phyloP scores from a whole-genome alignment of 2,329 filamentous ascomycete genomes.

The Aschersonia sp. region DNA sequence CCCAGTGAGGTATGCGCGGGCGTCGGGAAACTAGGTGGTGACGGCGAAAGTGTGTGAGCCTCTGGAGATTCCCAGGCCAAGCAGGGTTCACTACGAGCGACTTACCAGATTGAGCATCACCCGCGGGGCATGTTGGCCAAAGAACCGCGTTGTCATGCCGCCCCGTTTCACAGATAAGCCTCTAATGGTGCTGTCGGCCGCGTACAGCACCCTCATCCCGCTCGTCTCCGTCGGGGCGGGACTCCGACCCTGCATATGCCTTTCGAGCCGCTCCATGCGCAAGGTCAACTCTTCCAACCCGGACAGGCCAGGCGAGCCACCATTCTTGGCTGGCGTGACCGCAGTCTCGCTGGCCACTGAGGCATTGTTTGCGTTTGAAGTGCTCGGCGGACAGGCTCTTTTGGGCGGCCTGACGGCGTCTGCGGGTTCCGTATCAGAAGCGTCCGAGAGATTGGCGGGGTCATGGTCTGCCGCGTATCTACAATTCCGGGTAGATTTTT shows the following conservation, averaged over 20 bases:
- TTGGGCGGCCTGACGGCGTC: constrained; percentile 21
- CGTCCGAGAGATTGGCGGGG: constrained; percentile 30
- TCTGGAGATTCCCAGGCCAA: neutral
- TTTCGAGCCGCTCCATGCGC: constrained; percentile 40
- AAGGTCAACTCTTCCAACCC: constrained; percentile 31
- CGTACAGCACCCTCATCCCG: constrained; percentile 16
- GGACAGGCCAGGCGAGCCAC: constrained; percentile 16
- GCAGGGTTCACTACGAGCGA: neutral
- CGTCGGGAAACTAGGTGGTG: constrained; percentile 3
- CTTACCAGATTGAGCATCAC: constrained; percentile 39
- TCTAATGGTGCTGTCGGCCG: constrained; percentile 29
- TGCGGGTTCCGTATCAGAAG: constrained; percentile 25
- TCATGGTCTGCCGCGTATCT: constrained; percentile 36
- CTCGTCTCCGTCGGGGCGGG: constrained; percentile 22
- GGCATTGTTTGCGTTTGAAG: constrained; percentile 8
- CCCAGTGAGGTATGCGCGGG: constrained; percentile 4
- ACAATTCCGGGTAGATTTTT: constrained; percentile 38
- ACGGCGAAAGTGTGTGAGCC: neutral
- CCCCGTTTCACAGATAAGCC: constrained; percentile 34
- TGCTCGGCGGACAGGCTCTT: constrained; percentile 18
- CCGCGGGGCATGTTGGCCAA: constrained; percentile 37
- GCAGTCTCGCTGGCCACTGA: constrained; percentile 10
- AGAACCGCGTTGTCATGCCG: constrained; percentile 31
- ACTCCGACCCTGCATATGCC: constrained; percentile 27
- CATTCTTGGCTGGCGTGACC: constrained; percentile 15